Conservation (phyloP, 2,329 filamentous ascomycete genomes). For the Sporothrix dimorphospora region DNA sequence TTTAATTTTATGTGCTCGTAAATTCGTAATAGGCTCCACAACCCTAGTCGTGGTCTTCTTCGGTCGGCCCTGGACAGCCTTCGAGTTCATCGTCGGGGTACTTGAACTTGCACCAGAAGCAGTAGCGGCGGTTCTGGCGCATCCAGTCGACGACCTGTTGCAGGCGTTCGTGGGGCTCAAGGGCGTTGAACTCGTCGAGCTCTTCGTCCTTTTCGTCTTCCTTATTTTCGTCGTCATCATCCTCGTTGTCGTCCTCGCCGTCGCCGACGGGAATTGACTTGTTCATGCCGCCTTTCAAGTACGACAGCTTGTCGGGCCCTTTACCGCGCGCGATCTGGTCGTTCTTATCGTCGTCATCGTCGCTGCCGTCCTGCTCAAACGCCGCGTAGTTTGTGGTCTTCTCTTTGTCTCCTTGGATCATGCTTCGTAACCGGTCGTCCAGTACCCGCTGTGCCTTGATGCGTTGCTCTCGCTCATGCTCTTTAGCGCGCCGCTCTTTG, state of each 20-base stretch:
- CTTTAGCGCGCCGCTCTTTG: constrained; percentile 68
- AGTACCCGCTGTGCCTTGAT: constrained; percentile 58
- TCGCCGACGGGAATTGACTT: constrained; percentile 50
- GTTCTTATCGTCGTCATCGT: constrained; percentile 69
- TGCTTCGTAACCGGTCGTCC: constrained; percentile 28
- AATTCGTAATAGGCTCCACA: not conserved
- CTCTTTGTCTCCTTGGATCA: constrained; percentile 45
- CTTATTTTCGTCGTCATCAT: constrained; percentile 65
- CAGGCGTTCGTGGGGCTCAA: constrained; percentile 69
- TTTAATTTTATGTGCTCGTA: not conserved
- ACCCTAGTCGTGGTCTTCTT: constrained; percentile 73
- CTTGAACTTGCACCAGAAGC: constrained; percentile 91
- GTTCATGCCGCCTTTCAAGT: constrained; percentile 37
- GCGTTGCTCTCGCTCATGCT: constrained; percentile 67
- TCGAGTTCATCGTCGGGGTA: constrained; percentile 78
- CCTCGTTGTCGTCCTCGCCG: constrained; percentile 60
- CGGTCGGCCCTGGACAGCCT: constrained; percentile 83
- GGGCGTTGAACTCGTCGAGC: constrained; percentile 75
- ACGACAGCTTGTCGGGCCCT: constrained; percentile 55
- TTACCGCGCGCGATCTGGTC: constrained; percentile 72
- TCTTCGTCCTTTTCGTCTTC: constrained; percentile 83
- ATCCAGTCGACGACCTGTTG: constrained; percentile 68
- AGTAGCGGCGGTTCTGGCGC: constrained; percentile 75
- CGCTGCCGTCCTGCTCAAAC: constrained; percentile 61
- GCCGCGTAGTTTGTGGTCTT: constrained; percentile 51